Base-by-base conservation (phyloP, 2,329 filamentous ascomycete species). In the Cordyceps pruinosa region DNA sequence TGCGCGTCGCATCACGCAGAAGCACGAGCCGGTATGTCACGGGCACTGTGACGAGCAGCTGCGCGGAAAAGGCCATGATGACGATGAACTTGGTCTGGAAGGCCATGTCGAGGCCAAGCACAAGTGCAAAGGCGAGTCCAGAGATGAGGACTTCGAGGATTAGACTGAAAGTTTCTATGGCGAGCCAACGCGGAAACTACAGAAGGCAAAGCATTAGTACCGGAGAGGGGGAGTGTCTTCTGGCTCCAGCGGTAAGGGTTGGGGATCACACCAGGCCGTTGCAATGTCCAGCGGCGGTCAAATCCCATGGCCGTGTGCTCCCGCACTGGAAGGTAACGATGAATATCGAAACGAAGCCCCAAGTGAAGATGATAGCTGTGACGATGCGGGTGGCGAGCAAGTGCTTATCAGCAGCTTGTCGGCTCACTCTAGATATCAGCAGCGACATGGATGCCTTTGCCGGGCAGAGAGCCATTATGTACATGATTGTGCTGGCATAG, bases 371-470 rank as follows among this genome's bases (percentile, higher is more conserved):
- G 19, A 60, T 49, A 15, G 35, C 15, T 3, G 51, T 60, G 44
- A 59, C 48, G 10, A 39, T 48, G 37, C 59, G 50, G 17, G 55
- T 62, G 2, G 46, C 56, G 3, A 61, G 30, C 9, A 59, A 41
- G 17, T 61, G 58, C 19, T 56, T 55, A n/a, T 49, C 53, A 9
- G 47, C 58, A 30, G 52, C 52, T 13, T 62, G 44, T 26, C 58
- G 49, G 5, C 57, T 59, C 13, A 62, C 59, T 28, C 61, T 53
- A 2, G 59, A 42, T 15, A 62, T 61, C 23, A 62, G 49, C 10
- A 62, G 53, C 12, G 57, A 60, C 61, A 62, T 62, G 56, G 59
- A 58, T 47, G 59, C 55, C 44, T 62, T 62, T 9, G 61, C 57
- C 25, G 44, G 34, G 53, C 61, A 61, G 19, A 62, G 55, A 1